Evolutionary conservation across 306 rosid species (phyloP), one percentile per base, ranked within the genome.

Genomic region (Trichosanthes truncata): DNA sequence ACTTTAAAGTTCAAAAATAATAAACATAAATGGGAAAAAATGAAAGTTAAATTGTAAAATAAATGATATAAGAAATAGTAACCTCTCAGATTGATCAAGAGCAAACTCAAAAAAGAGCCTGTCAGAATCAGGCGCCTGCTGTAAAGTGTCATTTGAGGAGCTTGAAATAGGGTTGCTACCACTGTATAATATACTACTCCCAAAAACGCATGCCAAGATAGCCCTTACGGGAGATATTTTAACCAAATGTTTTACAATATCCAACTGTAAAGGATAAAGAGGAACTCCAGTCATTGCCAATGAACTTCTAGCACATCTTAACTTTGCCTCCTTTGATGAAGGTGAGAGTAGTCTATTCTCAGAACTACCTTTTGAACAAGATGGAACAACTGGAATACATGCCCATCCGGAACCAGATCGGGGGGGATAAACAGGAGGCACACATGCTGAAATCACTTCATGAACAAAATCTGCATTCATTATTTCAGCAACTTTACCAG

Each of bases 11-110:
- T 83, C 78, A 76, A 45, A 81, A 40, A 78, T 52, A 14, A 5
- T 29, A 65, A 49, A 74, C 26, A 74, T 65, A 21, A 31, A 86
- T 7, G 41, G 35, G 65, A 57, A 17, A 17, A 74, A 33, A 46
- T 45, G 35, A 38, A 72, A 63, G 63, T 7, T 43, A 43, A 38
- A 8, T 60, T 17, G 65, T 9, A 40, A 81, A 61, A 80, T 41
- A 80, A 48, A 79, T 62, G 26, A 33, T 36, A 35, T 29, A 78
- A 33, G 45, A 49, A 73, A 59, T 59, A 62, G 49, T 77, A 83
- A 94, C 98, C 98, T 92, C 91, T 92, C 98, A 65, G 98, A 94
- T 82, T 94, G 98, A 91, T 94, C 98, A 79, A 94, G 93, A 81
- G 98, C 97, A 86, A 94, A 92, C 90, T 94, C 98, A 84, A 89